Conservation (phyloP, 2,329 filamentous ascomycete genomes). For the Botryosphaeria agaves region DNA sequence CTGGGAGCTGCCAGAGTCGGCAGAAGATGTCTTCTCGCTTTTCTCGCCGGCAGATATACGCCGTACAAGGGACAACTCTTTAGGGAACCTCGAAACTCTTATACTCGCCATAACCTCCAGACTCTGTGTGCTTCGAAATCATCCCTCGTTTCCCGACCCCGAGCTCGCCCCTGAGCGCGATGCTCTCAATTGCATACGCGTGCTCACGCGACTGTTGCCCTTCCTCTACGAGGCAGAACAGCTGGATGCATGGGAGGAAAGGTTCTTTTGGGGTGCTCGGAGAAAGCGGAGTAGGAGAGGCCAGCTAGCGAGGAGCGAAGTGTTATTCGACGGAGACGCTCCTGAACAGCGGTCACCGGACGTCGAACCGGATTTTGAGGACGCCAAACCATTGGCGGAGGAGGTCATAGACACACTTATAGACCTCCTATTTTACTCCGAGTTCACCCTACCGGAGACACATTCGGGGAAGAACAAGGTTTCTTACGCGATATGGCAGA, state of each 20-base stretch:
- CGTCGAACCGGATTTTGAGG: conserved; percentile 52
- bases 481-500: conserved; percentile 93
- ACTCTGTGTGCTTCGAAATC: conserved; percentile 65
- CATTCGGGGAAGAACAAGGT: conserved; percentile 61
- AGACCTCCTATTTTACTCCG: conserved; percentile 80
- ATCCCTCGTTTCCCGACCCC: conserved; percentile 76
- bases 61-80: conserved; percentile 65
- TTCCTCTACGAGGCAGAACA: conserved; percentile 84
- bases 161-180: conserved; percentile 71
- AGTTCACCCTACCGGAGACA: conserved; percentile 67
- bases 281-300: conserved; percentile 40
- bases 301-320: conserved; percentile 46
- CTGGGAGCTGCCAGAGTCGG: conserved; percentile 90
- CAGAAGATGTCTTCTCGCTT: conserved; percentile 91
- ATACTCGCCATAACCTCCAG: conserved; percentile 70
- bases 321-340: conserved; percentile 60
- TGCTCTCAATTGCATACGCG: conserved; percentile 86
- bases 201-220: conserved; percentile 76
- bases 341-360: too few relatives aligned
- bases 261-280: conserved; percentile 65
- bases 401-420: conserved; percentile 81
- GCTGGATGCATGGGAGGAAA: conserved; percentile 71
- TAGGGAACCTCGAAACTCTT: conserved; percentile 81
- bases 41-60: conserved; percentile 71
- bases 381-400: conserved; percentile 75